phyloP scores from a whole-genome alignment of 2,329 filamentous ascomycete genomes.

The Knufia petricola region DNA sequence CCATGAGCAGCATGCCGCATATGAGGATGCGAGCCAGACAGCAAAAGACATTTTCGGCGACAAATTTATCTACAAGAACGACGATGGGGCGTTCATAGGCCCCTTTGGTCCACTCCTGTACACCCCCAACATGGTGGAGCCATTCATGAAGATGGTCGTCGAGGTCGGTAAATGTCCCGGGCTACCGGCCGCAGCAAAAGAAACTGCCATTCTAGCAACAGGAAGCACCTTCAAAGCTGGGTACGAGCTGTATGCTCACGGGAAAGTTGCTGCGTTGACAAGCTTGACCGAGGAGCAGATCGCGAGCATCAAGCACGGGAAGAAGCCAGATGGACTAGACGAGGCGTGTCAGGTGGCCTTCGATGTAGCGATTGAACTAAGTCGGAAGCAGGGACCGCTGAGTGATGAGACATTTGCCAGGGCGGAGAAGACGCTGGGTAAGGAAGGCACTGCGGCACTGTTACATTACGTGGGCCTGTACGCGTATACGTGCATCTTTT shows the following conservation, averaged over 20 bases:
- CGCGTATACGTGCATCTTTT: conserved; percentile 1
- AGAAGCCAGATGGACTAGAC: not conserved
- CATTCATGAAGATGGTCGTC: not conserved
- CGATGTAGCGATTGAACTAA: not conserved
- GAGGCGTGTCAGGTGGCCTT: not conserved
- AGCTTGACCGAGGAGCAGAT: not conserved
- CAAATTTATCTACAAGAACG: conserved; percentile 5
- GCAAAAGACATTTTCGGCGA: not conserved
- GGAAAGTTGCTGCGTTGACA: not conserved
- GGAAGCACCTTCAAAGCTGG: not conserved
- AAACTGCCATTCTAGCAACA: conserved; percentile 1
- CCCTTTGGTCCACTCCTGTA: not conserved
- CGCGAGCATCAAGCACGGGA: not conserved
- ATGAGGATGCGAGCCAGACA: not conserved
- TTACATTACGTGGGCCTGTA: not conserved
- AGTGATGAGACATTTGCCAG: not conserved
- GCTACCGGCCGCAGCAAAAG: not conserved
- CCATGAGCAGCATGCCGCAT: not conserved
- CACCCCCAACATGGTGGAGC: not conserved
- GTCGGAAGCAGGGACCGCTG: not conserved
- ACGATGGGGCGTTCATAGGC: not conserved
- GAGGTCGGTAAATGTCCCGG: not conserved
- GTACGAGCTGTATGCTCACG: conserved; percentile 3
- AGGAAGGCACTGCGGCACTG: not conserved
- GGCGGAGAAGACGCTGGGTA: not conserved